A percentile compares a stretch with the other conserved stretches of the same genome.
Conservation (phyloP, 192 early-diverging fungal genomes). For the Linnemannia schmuckeri region DNA sequence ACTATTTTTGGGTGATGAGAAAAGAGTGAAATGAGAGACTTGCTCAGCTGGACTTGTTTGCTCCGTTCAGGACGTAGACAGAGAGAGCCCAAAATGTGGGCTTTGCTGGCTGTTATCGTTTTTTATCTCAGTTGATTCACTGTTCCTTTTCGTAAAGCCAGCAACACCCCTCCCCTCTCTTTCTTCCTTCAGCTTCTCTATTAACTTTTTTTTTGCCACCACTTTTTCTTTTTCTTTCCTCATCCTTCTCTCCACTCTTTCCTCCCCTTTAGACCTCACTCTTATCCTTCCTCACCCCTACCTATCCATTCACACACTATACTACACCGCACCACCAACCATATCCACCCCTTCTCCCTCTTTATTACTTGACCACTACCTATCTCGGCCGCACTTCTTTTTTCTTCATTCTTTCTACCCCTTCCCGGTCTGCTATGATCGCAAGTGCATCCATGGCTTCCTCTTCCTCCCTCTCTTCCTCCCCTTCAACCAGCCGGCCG, state of each 20-base stretch:
- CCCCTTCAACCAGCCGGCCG: constrained; percentile 11
- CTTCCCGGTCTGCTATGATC: constrained; percentile 13
- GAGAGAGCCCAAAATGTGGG: too few species aligned
- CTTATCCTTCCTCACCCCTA: not conserved
- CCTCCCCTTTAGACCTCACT: not conserved
- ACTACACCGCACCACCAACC: not conserved
- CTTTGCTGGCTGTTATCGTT: too few species aligned
- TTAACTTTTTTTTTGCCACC: not conserved
- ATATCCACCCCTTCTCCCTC: not conserved
- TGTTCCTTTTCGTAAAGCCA: too few species aligned
- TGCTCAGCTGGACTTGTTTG: too few species aligned
- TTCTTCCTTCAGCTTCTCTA: not conserved
- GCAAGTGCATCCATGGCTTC: constrained; percentile 21
- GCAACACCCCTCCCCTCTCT: not conserved
- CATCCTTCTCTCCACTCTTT: not conserved
- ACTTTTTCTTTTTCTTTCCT: not conserved
- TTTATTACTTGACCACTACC: not conserved
- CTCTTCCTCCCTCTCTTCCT: constrained; percentile 16
- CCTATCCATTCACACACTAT: not conserved
- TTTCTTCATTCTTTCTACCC: not conserved
- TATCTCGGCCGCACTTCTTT: not conserved
- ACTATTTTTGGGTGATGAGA: too few species aligned
- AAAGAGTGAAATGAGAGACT: too few species aligned
- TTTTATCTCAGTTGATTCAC: too few species aligned
- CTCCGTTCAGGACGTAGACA: too few species aligned